phyloP scores from a whole-genome alignment of 495 filamentous ascomycete genomes.

The Aspergillus carlsbadensis region DNA sequence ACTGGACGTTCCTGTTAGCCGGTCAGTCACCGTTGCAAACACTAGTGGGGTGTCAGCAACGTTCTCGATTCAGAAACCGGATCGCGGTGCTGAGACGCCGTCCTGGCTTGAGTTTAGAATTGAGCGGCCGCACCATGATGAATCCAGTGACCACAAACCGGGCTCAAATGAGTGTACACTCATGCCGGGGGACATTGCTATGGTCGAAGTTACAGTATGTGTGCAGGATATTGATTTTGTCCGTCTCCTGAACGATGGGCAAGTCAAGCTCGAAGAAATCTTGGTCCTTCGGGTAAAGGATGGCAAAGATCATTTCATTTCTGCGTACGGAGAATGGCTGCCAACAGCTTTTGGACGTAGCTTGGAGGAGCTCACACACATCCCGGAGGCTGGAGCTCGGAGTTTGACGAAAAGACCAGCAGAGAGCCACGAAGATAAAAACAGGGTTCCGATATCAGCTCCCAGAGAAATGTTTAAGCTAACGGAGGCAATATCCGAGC shows the following conservation, averaged over 20 bases:
- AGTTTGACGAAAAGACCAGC: constrained; percentile 36
- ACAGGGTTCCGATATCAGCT: constrained; percentile 62
- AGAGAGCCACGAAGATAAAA: constrained; percentile 35
- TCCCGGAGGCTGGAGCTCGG: constrained; percentile 74
- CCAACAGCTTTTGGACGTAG: constrained; percentile 81
- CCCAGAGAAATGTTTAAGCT: constrained; percentile 85
- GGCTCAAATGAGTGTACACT: constrained; percentile 54
- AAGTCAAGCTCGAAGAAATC: constrained; percentile 72
- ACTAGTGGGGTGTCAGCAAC: constrained; percentile 76
- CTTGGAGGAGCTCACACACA: constrained; percentile 76
- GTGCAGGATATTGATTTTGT: constrained; percentile 64
- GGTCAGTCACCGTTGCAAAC: constrained; percentile 82
- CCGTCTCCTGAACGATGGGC: constrained; percentile 67
- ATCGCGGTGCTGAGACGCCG: constrained; percentile 43
- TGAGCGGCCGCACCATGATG: constrained; percentile 43
- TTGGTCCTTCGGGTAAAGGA: constrained; percentile 82
- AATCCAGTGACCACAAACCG: constrained; percentile 29
- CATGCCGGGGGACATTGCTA: constrained; percentile 78
- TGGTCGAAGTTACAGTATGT: constrained; percentile 61
- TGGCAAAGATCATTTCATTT: constrained; percentile 90
- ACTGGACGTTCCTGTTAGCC: constrained; percentile 61
- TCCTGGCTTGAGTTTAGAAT: constrained; percentile 70
- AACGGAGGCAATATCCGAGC: constrained; percentile 75
- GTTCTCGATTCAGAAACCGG: constrained; percentile 70
- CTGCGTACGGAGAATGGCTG: constrained; percentile 73